These are phyloP conservation scores for Tympanopsis confertula DNA, from an alignment of 2,329 filamentous ascomycete genomes.

Conservation along the genomic window DNA sequence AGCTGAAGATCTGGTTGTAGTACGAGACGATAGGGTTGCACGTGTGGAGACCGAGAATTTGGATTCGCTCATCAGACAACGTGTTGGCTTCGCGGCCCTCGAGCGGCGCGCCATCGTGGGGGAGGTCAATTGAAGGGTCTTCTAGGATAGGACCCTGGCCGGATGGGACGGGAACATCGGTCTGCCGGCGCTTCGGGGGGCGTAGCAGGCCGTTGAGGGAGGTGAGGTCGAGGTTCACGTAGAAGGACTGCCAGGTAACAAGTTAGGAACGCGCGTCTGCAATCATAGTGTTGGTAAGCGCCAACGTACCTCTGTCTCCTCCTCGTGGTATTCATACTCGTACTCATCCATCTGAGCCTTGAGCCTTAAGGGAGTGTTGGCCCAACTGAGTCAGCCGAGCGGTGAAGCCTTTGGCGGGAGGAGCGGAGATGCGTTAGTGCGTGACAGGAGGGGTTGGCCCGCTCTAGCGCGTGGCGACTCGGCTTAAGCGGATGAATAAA, in stretches of 20 bases:
- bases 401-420: too few species aligned
- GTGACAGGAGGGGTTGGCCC: too few species aligned
- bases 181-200: background rate
- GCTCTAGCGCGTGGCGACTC: too few species aligned
- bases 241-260: conserved; percentile 1
- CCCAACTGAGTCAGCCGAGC: too few species aligned
- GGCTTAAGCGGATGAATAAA: too few species aligned
- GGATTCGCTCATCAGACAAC: background rate
- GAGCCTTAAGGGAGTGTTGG: too few species aligned
- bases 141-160: too few species aligned
- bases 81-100: background rate
- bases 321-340: background rate
- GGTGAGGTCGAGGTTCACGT: conserved; percentile 1
- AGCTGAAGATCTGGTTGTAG: conserved; percentile 1
- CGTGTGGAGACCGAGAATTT: background rate
- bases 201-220: background rate
- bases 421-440: too few species aligned
- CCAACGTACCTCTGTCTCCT: background rate
- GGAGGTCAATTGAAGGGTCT: background rate
- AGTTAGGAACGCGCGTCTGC: background rate
- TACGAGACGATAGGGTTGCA: background rate
- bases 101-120: background rate
- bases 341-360: too few species aligned
- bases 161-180: background rate
- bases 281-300: background rate